Evolutionary conservation across 768 basidiomycete genomes (phyloP).

Genomic region (Suillus lakei): DNA sequence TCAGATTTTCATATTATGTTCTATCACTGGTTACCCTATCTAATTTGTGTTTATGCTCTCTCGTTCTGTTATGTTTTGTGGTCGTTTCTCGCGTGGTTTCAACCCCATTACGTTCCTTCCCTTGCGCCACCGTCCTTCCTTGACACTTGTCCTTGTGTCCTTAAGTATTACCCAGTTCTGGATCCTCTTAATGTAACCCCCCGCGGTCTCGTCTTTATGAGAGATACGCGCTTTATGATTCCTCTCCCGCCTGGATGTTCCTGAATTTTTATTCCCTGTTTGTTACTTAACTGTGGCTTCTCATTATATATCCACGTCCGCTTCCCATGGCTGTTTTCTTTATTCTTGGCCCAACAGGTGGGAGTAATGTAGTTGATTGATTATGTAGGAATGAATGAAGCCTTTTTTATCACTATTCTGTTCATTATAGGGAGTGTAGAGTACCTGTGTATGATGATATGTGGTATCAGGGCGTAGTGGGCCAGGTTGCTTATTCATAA

Average conservation of each 20-base stretch:
- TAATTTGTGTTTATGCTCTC: conserved; percentile 18
- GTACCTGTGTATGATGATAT: not conserved
- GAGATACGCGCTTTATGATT: conserved; percentile 9
- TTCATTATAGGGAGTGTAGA: not conserved
- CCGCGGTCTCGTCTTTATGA: conserved; percentile 14
- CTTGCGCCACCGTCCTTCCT: conserved; percentile 7
- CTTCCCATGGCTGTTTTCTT: conserved; percentile 18
- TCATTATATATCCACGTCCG: conserved; percentile 17
- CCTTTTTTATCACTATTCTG: not conserved
- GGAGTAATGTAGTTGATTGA: conserved; percentile 22
- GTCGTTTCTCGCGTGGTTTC: conserved; percentile 16
- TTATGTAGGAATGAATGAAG: conserved; percentile 21
- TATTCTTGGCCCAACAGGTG: conserved; percentile 12
- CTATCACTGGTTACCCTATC: conserved; percentile 7
- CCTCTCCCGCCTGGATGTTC: conserved; percentile 13
- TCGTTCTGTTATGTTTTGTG: conserved; percentile 12
- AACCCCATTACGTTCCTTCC: conserved; percentile 4
- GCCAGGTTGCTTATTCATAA: conserved; percentile 41
- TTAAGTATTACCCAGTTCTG: conserved; percentile 22
- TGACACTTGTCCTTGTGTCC: conserved; percentile 3
- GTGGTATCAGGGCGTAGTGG: not conserved
- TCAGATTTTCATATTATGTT: conserved; percentile 5
- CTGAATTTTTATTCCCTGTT: conserved; percentile 16
- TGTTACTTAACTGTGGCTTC: conserved; percentile 19
- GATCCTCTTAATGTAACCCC: conserved; percentile 23